Base-by-base conservation (phyloP, 441 rosid genomes). In the Hura crepitans region DNA sequence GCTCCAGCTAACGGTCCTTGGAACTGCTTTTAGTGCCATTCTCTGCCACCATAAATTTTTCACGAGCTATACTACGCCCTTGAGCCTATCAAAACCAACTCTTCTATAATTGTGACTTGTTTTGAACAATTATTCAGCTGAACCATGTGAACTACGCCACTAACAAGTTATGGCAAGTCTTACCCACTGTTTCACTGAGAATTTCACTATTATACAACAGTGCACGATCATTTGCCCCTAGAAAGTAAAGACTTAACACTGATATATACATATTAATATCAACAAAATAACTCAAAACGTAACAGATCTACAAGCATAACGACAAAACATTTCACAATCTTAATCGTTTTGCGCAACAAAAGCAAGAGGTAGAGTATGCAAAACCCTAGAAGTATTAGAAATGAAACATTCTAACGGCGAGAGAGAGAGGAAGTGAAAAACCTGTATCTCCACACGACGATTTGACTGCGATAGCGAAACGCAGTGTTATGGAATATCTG, bases 331-430 rank as follows among this genome's bases (percentile, higher is more conserved):
- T 56, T 39, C 74, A 27, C 7, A 54, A 23, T 28, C 6, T 22
- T 30, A 50, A 31, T 47, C 49, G 18, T 17, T 62, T 6, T 10
- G 17, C 11, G 23, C 11, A 70, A 4, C 7, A 3, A n/a, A 35
- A 20, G 15, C 20, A 23, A 23, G 6, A 31, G 10, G 9, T n/a
- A 49, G 20, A 12, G 15, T 7, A 31, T 20, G 14, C n/a, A 9
- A 55, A 42, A 55, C 71, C 62, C 71, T 68, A 72, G 69, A 72
- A 25, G 12, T 42, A 10, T 31, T 13, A 47, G 31, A 58, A 59
- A 58, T 2, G 53, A 17, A 43, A 43, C 31, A 66, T 53, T 13
- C 3, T 27, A 1, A 17, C 1, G 30, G 18, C 6, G 14, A 30
- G 31, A 42, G 13, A 37, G 28, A 6, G 17, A 12, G 15, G 43